Evolutionary conservation across 805 yeast species (phyloP), one percentile per base, ranked within the genome.

Genomic region (Ogataea methanolica): DNA sequence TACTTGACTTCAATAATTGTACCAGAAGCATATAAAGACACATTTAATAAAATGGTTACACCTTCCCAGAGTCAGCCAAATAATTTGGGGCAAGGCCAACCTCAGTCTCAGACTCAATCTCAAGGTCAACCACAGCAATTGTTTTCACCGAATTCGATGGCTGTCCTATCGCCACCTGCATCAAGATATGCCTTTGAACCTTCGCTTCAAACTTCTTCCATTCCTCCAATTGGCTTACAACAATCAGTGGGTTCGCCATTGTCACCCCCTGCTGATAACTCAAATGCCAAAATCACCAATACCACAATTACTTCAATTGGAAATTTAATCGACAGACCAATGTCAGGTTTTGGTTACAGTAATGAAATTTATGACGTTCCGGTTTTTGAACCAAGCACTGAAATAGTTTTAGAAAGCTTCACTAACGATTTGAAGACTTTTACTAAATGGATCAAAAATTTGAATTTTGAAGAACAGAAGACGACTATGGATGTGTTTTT

Each of bases 401-500:
- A 60, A 40, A 45, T 55, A 3, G 53, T 54, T 6, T 45, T 65
- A 31, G 57, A 63, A 29, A 58, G 71, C 57, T 63, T 73, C 61
- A 62, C 67, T 45, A 70, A 62, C 54, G 82, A 78, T 53, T 65
- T 78, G 57, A 60, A 71, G 50, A 62, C 69, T 38, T 76, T 72
- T 56, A 69, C 72, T 47, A 64, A 63, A 48, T 76, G 80, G 80
- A 64, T 76, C 56, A 72, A 67, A 53, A 65, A 65, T 53, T 67
- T 78, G 57, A 68, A 61, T 45, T 68, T 73, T 19, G 78, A 72
- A 49, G 80, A 78, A 52, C 75, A 68, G 51, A 61, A 68, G 46
- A 65, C 75, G 37, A 69, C 76, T 63, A 66, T 76, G 54, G 80
- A 77, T 51, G 66, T 75, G 54, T 70, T 78, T 59, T 65, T 79